A percentile compares a stretch with the other conserved stretches of the same genome.
Evolutionary conservation across 78 protist genomes (phyloP).

Genomic region (Pelomyxa schiedti): DNA sequence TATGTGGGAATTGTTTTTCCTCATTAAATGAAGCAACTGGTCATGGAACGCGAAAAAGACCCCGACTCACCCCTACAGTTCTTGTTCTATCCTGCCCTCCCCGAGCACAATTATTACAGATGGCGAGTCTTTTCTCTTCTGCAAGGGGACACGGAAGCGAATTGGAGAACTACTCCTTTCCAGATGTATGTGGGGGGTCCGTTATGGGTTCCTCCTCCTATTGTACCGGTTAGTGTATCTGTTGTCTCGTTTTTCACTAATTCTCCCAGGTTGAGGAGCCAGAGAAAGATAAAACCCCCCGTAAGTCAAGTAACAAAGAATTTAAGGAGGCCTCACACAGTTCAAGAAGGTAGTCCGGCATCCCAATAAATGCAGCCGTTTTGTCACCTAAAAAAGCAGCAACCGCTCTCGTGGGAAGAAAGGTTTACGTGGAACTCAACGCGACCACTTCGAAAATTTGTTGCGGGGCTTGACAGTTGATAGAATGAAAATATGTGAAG

Average conservation of each 20-base stretch:
- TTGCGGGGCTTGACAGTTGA: not conserved
- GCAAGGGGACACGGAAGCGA: slow-evolving; percentile 6
- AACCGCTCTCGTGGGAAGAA: too few relatives aligned
- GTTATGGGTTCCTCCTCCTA: slow-evolving; percentile 30
- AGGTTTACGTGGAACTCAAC: too few relatives aligned
- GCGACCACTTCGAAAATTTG: not conserved
- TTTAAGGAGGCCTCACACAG: not conserved
- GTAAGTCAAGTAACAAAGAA: not conserved
- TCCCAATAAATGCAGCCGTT: not conserved
- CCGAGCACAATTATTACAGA: slow-evolving; percentile 25
- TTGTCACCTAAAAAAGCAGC: not conserved
- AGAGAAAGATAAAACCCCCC: not conserved
- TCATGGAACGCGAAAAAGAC: not conserved
- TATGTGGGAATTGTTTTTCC: too few relatives aligned
- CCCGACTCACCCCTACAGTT: not conserved
- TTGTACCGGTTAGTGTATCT: too few relatives aligned
- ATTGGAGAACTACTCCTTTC: not conserved
- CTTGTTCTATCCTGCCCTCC: not conserved
- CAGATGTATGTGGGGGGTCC: slow-evolving; percentile 23
- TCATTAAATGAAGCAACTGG: too few relatives aligned
- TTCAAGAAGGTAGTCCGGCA: not conserved
- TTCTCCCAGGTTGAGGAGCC: not conserved
- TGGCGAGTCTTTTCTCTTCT: slow-evolving; percentile 19
- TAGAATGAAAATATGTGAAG: not conserved
- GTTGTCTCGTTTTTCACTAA: too few relatives aligned